phyloP scores from a whole-genome alignment of 2,329 filamentous ascomycete species.

The Pseudogymnoascus sp. region DNA sequence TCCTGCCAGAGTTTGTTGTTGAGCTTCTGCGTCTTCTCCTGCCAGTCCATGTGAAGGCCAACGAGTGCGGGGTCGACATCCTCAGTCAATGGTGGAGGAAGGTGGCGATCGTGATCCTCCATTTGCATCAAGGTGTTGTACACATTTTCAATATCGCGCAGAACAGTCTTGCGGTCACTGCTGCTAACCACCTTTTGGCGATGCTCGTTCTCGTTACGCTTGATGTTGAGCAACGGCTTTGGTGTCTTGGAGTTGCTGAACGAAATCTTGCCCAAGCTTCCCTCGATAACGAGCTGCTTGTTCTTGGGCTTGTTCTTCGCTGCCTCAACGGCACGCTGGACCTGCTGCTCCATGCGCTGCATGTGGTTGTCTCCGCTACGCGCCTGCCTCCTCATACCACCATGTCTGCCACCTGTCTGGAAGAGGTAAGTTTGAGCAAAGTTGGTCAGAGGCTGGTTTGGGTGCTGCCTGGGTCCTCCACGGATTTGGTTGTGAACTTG shows the following conservation, averaged over 20 bases:
- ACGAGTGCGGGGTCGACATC: conserved; percentile 60
- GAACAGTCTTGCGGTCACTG: conserved; percentile 70
- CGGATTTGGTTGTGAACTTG: conserved; percentile 95
- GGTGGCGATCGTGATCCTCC: conserved; percentile 81
- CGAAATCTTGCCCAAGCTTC: conserved; percentile 92
- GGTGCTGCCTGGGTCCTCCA: conserved; percentile 79
- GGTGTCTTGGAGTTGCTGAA: conserved; percentile 99
- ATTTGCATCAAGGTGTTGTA: conserved; percentile 86
- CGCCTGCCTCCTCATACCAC: conserved; percentile 63
- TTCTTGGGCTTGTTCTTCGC: conserved; percentile 98
- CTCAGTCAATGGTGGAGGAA: conserved; percentile 56
- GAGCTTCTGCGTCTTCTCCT: conserved; percentile 58
- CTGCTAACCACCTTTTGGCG: conserved; percentile 43
- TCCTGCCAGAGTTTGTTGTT: conserved; percentile 76
- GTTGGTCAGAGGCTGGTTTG: conserved; percentile 85
- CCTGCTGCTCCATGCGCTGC: conserved; percentile 98
- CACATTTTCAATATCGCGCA: conserved; percentile 80
- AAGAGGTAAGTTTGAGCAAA: conserved; percentile 97
- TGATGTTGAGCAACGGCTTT: conserved; percentile 90
- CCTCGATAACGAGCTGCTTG: conserved; percentile 91
- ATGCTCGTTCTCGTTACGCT: conserved; percentile 61
- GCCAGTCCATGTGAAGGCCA: conserved; percentile 71
- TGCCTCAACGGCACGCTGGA: conserved; percentile 91
- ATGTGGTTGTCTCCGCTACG: conserved; percentile 92
- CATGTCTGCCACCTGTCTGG: conserved; percentile 80